phyloP scores from a whole-genome alignment of 768 basidiomycete species.

The Termitomyces titanicus region DNA sequence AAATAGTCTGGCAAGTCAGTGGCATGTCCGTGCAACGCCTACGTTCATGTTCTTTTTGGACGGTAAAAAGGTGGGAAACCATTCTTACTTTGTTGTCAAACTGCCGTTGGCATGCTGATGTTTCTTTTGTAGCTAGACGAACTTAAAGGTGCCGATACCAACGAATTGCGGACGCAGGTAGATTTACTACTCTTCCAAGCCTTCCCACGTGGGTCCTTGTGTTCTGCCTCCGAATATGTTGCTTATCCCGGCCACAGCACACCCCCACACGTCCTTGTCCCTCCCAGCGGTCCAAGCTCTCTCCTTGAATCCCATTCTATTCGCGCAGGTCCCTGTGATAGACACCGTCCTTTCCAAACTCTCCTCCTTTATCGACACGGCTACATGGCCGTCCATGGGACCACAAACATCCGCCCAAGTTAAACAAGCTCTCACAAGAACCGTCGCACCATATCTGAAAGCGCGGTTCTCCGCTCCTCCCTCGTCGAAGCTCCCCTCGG shows the following conservation, averaged over 20 bases:
- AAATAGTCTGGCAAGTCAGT: constrained; percentile 53
- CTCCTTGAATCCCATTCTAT: constrained; percentile 74
- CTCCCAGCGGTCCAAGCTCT: constrained; percentile 59
- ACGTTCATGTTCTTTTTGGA: constrained; percentile 88
- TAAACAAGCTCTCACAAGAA: constrained; percentile 44
- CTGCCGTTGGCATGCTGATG: neutral
- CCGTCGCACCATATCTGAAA: constrained; percentile 64
- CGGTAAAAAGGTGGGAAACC: constrained; percentile 55
- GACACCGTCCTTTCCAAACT: constrained; percentile 65
- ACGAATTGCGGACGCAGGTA: constrained; percentile 69
- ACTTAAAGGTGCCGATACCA: constrained; percentile 66
- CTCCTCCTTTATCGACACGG: constrained; percentile 52
- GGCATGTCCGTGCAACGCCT: constrained; percentile 73
- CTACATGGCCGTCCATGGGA: constrained; percentile 30
- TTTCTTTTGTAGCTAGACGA: constrained; percentile 50
- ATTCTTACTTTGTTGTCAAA: neutral
- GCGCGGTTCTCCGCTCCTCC: constrained; percentile 40
- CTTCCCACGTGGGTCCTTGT: constrained; percentile 64
- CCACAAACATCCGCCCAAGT: constrained; percentile 32
- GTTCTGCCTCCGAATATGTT: neutral
- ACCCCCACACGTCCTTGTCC: constrained; percentile 62
- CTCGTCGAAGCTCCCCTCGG: constrained; percentile 22
- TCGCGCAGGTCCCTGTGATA: constrained; percentile 64
- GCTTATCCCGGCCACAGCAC: constrained; percentile 43
- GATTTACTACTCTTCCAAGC: constrained; percentile 73